Percentiles rank a stretch among this genome's conserved stretches.
phyloP scores from a whole-genome alignment of 208 protist species.

The Wallacemonas sp. region DNA sequence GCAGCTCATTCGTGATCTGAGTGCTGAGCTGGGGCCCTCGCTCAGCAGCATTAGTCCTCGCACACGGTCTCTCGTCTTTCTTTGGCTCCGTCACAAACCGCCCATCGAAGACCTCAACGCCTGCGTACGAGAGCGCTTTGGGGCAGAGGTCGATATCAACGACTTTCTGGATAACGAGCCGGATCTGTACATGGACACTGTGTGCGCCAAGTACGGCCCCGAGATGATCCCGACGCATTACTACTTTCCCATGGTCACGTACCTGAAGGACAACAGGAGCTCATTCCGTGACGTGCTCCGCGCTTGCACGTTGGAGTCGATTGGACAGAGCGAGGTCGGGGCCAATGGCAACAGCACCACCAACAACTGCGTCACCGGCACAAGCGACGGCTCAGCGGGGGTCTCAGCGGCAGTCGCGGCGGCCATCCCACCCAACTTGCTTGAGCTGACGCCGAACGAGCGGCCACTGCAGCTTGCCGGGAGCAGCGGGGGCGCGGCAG shows the following conservation, averaged over 20 bases:
- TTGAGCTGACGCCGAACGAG: slow-evolving; percentile 67
- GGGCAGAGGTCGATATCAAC: slow-evolving; percentile 22
- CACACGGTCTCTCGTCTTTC: slow-evolving; percentile 43
- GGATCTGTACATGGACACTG: slow-evolving; percentile 50
- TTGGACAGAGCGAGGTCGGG: neutral
- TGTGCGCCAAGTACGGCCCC: slow-evolving; percentile 36
- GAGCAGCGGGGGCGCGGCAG: slow-evolving; percentile 8
- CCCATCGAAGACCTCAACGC: slow-evolving; percentile 30
- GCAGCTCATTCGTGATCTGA: slow-evolving; percentile 57
- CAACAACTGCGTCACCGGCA: slow-evolving; percentile 21
- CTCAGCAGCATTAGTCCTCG: slow-evolving; percentile 48
- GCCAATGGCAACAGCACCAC: neutral
- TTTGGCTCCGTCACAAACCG: slow-evolving; percentile 41
- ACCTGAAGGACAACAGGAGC: slow-evolving; percentile 33
- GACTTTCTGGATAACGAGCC: slow-evolving; percentile 65
- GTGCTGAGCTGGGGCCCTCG: slow-evolving; percentile 63
- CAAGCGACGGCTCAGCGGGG: no score
- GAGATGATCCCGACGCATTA: slow-evolving; percentile 54
- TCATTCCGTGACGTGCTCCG: slow-evolving; percentile 51
- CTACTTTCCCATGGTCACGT: slow-evolving; percentile 39
- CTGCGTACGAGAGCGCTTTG: slow-evolving; percentile 26
- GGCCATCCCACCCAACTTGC: no score
- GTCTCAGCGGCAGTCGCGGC: no score
- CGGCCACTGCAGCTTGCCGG: slow-evolving; percentile 42
- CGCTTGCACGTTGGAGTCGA: slow-evolving; percentile 21